A percentile compares a stretch with the other conserved stretches of the same genome.
phyloP scores from a whole-genome alignment of 768 basidiomycete species.

The Amanita rimosa region DNA sequence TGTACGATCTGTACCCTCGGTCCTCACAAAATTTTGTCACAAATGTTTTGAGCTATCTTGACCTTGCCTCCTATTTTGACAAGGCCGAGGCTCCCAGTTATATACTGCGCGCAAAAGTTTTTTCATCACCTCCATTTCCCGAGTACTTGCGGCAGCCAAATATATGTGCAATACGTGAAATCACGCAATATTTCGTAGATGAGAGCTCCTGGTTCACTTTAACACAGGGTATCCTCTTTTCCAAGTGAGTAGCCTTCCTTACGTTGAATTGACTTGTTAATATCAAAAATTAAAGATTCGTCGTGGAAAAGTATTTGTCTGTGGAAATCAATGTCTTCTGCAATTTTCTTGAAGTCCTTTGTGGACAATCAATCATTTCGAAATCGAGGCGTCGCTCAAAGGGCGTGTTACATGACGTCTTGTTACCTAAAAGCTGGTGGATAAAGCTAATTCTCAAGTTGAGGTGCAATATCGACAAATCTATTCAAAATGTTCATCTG shows the following conservation, averaged over 20 bases:
- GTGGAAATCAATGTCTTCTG: slow-evolving; percentile 40
- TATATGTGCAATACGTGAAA: slow-evolving; percentile 13
- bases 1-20: slow-evolving; percentile 21
- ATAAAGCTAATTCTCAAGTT: slow-evolving; percentile 11
- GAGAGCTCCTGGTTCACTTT: slow-evolving; percentile 16
- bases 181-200: slow-evolving; percentile 14
- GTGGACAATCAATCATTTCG: slow-evolving; percentile 27
- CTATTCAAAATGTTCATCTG: slow-evolving; percentile 9
- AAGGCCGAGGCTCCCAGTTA: slow-evolving; percentile 19
- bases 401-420: slow-evolving; percentile 28
- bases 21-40: slow-evolving; percentile 25
- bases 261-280: background rate
- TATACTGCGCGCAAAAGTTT: slow-evolving; percentile 21
- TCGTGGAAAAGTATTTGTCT: slow-evolving; percentile 23
- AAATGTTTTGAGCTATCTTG: slow-evolving; percentile 22
- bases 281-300: slow-evolving; percentile 23
- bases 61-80: slow-evolving; percentile 29
- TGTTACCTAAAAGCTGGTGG: slow-evolving; percentile 47
- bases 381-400: slow-evolving; percentile 12
- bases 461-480: slow-evolving; percentile 4
- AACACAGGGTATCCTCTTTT: slow-evolving; percentile 24
- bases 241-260: slow-evolving; percentile 22
- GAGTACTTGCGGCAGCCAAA: slow-evolving; percentile 11
- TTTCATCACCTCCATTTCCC: slow-evolving; percentile 7
- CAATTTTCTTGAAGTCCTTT: slow-evolving; percentile 37